A percentile compares a stretch with the other conserved stretches of the same genome.
phyloP scores from a whole-genome alignment of 106 monocot species.

The Acorus gramineus region DNA sequence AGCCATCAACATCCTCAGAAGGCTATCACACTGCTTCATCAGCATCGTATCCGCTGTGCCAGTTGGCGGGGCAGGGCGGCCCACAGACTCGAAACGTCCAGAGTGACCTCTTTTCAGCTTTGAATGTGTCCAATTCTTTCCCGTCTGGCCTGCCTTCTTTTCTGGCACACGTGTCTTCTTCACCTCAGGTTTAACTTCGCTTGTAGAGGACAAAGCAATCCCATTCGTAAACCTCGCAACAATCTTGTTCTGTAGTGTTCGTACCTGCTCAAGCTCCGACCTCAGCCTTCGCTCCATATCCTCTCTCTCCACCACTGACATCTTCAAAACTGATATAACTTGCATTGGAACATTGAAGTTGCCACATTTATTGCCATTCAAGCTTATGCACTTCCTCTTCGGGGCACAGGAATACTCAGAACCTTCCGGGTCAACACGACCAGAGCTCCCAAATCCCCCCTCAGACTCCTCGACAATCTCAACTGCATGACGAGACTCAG shows the following conservation, averaged over 20 bases:
- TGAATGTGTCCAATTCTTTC: neutral
- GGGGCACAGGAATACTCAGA: conserved; percentile 39
- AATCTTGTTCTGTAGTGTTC: conserved; percentile 43
- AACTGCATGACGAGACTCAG: conserved; percentile 58
- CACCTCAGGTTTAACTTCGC: conserved; percentile 5
- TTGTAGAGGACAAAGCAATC: conserved; percentile 26
- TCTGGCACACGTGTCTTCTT: conserved; percentile 13
- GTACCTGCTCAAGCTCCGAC: conserved; percentile 60
- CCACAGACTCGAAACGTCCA: conserved; percentile 30
- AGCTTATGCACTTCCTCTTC: conserved; percentile 62
- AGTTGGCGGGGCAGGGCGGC: conserved; percentile 1
- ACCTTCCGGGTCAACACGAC: conserved; percentile 40
- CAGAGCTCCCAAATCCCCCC: conserved; percentile 40
- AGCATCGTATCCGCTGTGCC: conserved; percentile 16
- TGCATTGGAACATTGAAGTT: conserved; percentile 47
- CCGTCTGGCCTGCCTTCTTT: neutral
- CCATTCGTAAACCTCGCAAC: conserved; percentile 14
- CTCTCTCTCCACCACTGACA: conserved; percentile 42
- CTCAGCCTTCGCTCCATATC: conserved; percentile 33
- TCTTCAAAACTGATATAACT: conserved; percentile 41
- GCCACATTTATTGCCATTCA: conserved; percentile 27
- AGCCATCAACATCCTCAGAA: conserved; percentile 53
- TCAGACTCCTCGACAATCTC: conserved; percentile 78
- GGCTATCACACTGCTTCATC: conserved; percentile 69
- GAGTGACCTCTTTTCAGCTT: conserved; percentile 24